These are phyloP conservation scores for Ophiocordyceps camponoti-rufipedis DNA, from an alignment of 2,329 filamentous ascomycete genomes.

Conservation along the genomic window DNA sequence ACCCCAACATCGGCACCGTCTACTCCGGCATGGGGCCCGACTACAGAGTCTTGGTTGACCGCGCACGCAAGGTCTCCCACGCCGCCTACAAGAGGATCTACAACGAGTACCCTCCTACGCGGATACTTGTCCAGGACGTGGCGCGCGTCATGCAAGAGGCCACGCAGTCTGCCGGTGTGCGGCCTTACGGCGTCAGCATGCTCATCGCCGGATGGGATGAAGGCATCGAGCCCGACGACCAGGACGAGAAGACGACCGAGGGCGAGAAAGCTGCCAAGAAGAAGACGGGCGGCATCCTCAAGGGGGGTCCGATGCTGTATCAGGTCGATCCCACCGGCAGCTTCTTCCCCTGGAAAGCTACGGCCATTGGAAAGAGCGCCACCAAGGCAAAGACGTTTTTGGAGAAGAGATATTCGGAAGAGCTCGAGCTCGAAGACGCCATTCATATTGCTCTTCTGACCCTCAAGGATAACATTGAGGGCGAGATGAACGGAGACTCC, in stretches of 20 bases:
- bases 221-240: conserved; percentile 72
- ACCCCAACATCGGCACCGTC: conserved; percentile 98
- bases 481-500: conserved; percentile 97
- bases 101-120: conserved; percentile 98
- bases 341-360: conserved; percentile 99
- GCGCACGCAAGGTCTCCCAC: conserved; percentile 94
- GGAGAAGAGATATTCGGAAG: conserved; percentile 97
- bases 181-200: conserved; percentile 90
- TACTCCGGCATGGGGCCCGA: conserved; percentile 98
- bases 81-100: conserved; percentile 99
- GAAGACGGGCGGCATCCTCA: conserved; percentile 89
- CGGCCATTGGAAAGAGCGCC: conserved; percentile 95
- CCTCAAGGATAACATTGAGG: conserved; percentile 97
- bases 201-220: conserved; percentile 97
- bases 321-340: conserved; percentile 98
- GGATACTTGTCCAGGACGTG: conserved; percentile 97
- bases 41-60: conserved; percentile 93
- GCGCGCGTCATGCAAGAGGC: conserved; percentile 97
- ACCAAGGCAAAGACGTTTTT: conserved; percentile 97
- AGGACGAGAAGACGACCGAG: conserved; percentile 34
- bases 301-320: conserved; percentile 93
- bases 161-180: conserved; percentile 91
- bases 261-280: conserved; percentile 52
- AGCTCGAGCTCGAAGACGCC: conserved; percentile 89
- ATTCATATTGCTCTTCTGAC: conserved; percentile 96